Base-by-base conservation (phyloP, 345 rosid species). In the Melaleuca alternifolia region DNA sequence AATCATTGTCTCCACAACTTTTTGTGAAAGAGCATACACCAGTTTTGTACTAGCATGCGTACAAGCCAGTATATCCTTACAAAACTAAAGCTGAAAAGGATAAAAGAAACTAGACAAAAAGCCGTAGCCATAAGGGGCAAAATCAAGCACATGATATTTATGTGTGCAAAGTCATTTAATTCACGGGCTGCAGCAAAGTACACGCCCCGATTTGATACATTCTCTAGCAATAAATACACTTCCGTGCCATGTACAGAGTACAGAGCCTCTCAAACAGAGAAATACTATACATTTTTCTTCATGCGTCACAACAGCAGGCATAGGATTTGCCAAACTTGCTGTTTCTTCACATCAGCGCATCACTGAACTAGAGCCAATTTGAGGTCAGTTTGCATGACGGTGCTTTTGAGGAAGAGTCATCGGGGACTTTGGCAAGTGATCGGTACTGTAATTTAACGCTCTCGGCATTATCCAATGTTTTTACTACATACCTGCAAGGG, bases 371-470 rank as follows among this genome's bases (percentile, higher is more conserved):
- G 21, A 50, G 85, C 85, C 85, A 51, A 54, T 83, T 50, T 79
- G 87, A 51, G 28, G 77, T 30, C 92, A 92, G 88, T 91, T 94
- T 94, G 89, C 90, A 91, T 6, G 94, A 85, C 75, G 89, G 88
- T 51, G 91, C 89, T 88, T 90, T 91, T 7, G 91, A 85, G 83
- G 91, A 87, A 26, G 92, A 85, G 84, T 89, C 89, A 26, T 93
- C 93, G 23, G 94, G 50, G 87, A 95, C 92, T 91, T 94, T 96
- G 52, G 98, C 95, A 23, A 95, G 95, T 20, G 98, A 96, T 33
- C 97, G 96, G 88, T 96, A 96, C 90, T 96, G 98, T 90, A 96
- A 87, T 89, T 96, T 96, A 20, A 95, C 96, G 88, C 98, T 93
- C 93, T 95, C 98, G 52, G 96, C 96, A 86, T 96, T 94, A 92